A percentile compares a stretch with the other conserved stretches of the same genome.
phyloP scores from a whole-genome alignment of 2,329 filamentous ascomycete genomes.

The Ophiostoma fasciatum region DNA sequence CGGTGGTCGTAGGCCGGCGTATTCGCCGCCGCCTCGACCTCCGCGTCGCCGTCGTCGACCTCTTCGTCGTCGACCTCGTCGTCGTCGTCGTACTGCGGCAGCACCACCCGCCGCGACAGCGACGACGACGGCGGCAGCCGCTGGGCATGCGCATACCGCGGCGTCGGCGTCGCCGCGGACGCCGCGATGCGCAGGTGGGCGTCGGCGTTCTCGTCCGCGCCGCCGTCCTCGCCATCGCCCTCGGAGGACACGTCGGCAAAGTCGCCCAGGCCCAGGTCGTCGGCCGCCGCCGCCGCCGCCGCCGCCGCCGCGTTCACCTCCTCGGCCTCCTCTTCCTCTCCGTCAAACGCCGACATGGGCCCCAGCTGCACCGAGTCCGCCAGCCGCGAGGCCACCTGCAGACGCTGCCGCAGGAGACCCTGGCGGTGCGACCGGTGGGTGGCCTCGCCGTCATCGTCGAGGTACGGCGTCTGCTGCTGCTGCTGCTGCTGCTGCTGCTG shows the following conservation, averaged over 20 bases:
- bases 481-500: background rate
- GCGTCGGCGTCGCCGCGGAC: background rate
- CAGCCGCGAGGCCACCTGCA: slow-evolving; percentile 11
- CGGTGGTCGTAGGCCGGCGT: too few relatives aligned
- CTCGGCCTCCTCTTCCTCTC: slow-evolving; percentile 9
- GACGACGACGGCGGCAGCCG: background rate
- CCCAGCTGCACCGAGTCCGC: slow-evolving; percentile 14
- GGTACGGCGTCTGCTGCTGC: background rate
- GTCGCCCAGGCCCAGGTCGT: background rate
- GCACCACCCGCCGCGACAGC: background rate
- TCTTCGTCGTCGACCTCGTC: slow-evolving; percentile 22
- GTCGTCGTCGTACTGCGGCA: slow-evolving; percentile 10
- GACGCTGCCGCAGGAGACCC: slow-evolving; percentile 8
- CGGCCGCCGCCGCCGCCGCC: background rate
- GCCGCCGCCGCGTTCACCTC: background rate
- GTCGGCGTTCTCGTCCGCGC: slow-evolving; percentile 2
- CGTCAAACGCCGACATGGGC: slow-evolving; percentile 14
- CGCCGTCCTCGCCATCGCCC: slow-evolving; percentile 7
- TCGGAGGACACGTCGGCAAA: slow-evolving; percentile 8
- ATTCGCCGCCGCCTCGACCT: too few relatives aligned
- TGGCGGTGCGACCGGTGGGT: slow-evolving; percentile 1
- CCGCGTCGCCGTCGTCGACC: too few relatives aligned
- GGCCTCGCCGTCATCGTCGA: background rate
- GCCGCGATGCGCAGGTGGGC: background rate
- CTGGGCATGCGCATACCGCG: background rate